Base-by-base conservation (phyloP, 2,329 filamentous ascomycete genomes). In the Rhynchosporium agropyri region DNA sequence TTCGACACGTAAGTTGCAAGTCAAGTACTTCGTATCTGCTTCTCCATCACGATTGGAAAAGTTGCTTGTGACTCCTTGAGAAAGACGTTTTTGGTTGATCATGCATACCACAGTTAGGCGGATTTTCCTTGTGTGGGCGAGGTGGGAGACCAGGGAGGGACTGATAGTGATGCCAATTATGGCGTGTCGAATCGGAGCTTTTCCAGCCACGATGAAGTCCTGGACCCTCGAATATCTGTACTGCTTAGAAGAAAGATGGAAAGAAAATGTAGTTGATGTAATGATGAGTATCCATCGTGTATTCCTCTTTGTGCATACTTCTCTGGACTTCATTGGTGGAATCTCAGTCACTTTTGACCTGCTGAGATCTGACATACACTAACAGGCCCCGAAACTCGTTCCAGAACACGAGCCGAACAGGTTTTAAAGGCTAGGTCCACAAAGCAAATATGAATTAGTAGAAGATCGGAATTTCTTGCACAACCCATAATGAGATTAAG, bases 141-240 rank as follows among this genome's bases (percentile, higher is more conserved):
- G 48, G 13, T 43, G 43, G 10, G 43, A 20, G 20, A 1, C 20
- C 20, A 31, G 48, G 50, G 55, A 58, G 45, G 36, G 45, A 38
- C 6, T 10, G 33, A 10, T 36, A 36, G 33, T 10, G 9, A n/a
- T 62, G 33, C 51, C 20, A 20, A 20, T 20, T 20, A 20, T 20
- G 20, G 20, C 20, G 20, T 20, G 20, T 6, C 60, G 45, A 62
- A 62, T 62, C 53, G 36, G 60, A 51, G 43, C 20, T 15, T 62
- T 62, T 28, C 58, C 53, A 58, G 60, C 60, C 60, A 61, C 31
- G 51, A 50, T 46, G 36, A 20, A 56, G 31, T 51, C 49, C 13
- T 51, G n/a, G 29, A 15, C 49, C 10, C 10, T 20, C 12, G 49
- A 36, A 36, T 5, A 3, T 51, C 31, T 10, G 31, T 20, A 20